Percentiles rank a stretch among this genome's conserved stretches.
phyloP scores from a whole-genome alignment of 108 stramenopile species.

The Cyclostephanos tholiformis region DNA sequence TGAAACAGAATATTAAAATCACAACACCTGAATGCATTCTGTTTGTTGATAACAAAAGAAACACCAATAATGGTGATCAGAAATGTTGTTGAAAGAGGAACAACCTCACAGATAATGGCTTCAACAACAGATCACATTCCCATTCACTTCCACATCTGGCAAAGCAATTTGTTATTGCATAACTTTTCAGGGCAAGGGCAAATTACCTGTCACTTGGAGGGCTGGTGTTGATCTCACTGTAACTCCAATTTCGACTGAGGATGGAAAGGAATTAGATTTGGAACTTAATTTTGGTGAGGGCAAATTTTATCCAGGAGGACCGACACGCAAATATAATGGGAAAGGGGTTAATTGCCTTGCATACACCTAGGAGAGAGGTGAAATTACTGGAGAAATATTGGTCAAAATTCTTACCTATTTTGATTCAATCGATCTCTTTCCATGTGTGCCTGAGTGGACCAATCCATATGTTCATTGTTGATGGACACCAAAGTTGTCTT shows the following conservation, averaged over 20 bases:
- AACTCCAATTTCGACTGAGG: no score
- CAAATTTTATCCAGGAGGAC: conserved; percentile 15
- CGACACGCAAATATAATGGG: conserved; percentile 4
- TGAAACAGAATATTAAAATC: no score
- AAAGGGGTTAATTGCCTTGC: no score
- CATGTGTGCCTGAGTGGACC: conserved; percentile 15
- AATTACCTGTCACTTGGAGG: background rate
- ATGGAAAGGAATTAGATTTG: no score
- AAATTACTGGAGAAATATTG: conserved; percentile 5
- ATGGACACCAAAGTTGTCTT: conserved; percentile 11
- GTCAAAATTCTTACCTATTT: conserved; percentile 8
- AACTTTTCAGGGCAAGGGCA: background rate
- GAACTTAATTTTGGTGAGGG: no score
- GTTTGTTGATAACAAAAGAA: no score
- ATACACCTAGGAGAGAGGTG: background rate
- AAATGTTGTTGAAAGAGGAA: no score
- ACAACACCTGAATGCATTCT: no score
- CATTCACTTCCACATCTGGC: conserved; percentile 3
- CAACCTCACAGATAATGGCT: no score
- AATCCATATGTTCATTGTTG: conserved; percentile 6
- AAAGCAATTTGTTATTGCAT: background rate
- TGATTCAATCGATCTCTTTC: conserved; percentile 7
- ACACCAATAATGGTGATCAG: no score
- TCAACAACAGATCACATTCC: no score
- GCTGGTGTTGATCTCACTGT: conserved; percentile 13